Base-by-base conservation (phyloP, 2,329 filamentous ascomycete species). In the Xylariaceae sp. region DNA sequence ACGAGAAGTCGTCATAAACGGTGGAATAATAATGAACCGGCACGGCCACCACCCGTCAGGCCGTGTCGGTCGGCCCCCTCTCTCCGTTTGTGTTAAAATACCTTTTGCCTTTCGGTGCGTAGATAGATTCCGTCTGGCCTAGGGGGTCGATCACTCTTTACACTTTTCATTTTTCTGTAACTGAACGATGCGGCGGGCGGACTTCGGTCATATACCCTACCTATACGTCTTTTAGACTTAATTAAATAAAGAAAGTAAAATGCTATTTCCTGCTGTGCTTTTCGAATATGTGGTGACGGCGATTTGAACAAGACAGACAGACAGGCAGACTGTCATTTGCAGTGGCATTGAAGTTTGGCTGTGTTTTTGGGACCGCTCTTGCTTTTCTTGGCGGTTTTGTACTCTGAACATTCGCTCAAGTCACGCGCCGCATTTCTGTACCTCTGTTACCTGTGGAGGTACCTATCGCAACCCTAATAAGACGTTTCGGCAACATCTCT, bases 1-100 rank as follows among this genome's bases (percentile, higher is more conserved):
- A 94, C 73, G 87, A 94, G 74, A 90, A 89, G 76, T 85, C 80
- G 53, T 72, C 80, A 66, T 89, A 83, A 48, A 51, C 33, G 30
- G 35, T 48, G 34, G 40, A 31, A 28, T 17, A 38, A 44, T 19
- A 40, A 44, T 52, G 47, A 53, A 40, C 34, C 13, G 43, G 47
- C 41, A 42, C 34, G 44, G 42, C 46, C 30, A 13, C 13, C 7
- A 9, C 9, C 43, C 41, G 42, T 38, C 45, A 50, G 50, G 50
- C 46, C 36, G 46, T 48, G 45, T 47, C 48, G 42, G 12, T 44
- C 43, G 41, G 38, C 48, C 47, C 42, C 40, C 45, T 45, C n/a
- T 44, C 39, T 36, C 46, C 44, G 47, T 52, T 41, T 48, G 50
- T 53, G 50, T 42, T 50, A 53, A 50, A 59, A 11, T 11, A 11